A percentile compares a stretch with the other conserved stretches of the same genome.
Conservation (phyloP, 768 basidiomycete species). For the Russula sp. region DNA sequence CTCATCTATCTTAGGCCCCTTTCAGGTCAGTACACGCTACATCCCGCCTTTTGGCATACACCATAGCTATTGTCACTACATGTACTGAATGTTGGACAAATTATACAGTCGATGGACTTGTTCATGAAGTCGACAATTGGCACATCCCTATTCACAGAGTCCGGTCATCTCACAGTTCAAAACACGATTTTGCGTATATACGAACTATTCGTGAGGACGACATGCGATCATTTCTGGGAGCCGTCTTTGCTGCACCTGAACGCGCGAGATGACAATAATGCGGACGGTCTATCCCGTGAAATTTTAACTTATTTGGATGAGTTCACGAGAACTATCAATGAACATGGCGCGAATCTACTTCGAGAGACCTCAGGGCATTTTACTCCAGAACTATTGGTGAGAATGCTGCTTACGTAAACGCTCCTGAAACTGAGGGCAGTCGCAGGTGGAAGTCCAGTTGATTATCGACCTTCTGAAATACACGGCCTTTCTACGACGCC, state of each 20-base stretch:
- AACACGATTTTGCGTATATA: slow-evolving; percentile 8
- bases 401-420: background rate
- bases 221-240: background rate
- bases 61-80: background rate
- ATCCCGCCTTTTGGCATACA: background rate
- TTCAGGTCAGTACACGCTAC: slow-evolving; percentile 24
- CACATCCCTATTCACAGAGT: background rate
- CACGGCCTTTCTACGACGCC: slow-evolving; percentile 1
- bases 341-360: slow-evolving; percentile 13
- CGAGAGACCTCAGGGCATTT: background rate
- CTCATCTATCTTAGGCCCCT: background rate
- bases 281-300: background rate
- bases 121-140: slow-evolving; percentile 14
- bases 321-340: background rate
- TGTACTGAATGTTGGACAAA: slow-evolving; percentile 18
- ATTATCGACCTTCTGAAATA: slow-evolving; percentile 19
- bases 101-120: slow-evolving; percentile 24
- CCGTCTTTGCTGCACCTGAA: background rate
- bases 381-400: slow-evolving; percentile 3
- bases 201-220: slow-evolving; percentile 22
- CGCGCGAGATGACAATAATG: background rate
- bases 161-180: background rate
- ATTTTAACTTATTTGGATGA: slow-evolving; percentile 2
- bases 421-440: background rate
- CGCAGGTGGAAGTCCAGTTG: slow-evolving; percentile 17